Evolutionary conservation across 768 basidiomycete species (phyloP).

Genomic region (Mrakia blollopis): DNA sequence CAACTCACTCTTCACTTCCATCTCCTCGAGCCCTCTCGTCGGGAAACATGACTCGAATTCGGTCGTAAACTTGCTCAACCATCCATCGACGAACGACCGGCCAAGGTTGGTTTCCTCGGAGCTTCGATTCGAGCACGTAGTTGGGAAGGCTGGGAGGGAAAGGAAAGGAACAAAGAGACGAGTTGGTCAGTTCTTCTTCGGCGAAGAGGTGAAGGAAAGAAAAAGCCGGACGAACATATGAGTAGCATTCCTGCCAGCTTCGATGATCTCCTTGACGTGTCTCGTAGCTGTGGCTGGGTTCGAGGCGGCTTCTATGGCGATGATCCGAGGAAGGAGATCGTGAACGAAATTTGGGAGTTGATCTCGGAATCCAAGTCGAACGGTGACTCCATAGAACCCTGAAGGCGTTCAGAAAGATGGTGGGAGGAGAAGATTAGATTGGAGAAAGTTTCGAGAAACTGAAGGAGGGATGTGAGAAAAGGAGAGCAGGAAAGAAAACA

Average conservation of each 20-base stretch:
- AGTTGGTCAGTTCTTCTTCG: background rate
- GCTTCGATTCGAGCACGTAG: conserved; percentile 39
- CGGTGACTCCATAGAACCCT: conserved; percentile 57
- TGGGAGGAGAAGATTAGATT: too few species aligned
- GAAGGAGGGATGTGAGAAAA: too few species aligned
- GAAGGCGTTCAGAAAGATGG: background rate
- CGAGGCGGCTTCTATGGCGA: conserved; percentile 49
- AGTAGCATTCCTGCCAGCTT: conserved; percentile 48
- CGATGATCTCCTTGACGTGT: conserved; percentile 48
- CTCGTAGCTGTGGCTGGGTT: conserved; percentile 42
- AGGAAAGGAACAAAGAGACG: background rate
- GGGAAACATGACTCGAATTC: conserved; percentile 56
- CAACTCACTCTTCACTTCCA: conserved; percentile 53
- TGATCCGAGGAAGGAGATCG: conserved; percentile 54
- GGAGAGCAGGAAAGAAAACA: background rate
- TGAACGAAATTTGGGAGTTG: conserved; percentile 43
- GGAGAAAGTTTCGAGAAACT: too few species aligned
- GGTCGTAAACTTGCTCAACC: conserved; percentile 60
- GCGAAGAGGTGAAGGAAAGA: background rate
- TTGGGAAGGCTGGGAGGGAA: conserved; percentile 34
- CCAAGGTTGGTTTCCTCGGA: conserved; percentile 41
- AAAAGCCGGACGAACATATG: conserved; percentile 53
- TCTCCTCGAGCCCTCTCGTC: conserved; percentile 56
- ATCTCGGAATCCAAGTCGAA: conserved; percentile 59
- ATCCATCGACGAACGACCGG: conserved; percentile 53